Percentiles rank a stretch among this genome's conserved stretches.
Conservation (phyloP, 2,329 filamentous ascomycete genomes). For the Aspergillus udagawae region DNA sequence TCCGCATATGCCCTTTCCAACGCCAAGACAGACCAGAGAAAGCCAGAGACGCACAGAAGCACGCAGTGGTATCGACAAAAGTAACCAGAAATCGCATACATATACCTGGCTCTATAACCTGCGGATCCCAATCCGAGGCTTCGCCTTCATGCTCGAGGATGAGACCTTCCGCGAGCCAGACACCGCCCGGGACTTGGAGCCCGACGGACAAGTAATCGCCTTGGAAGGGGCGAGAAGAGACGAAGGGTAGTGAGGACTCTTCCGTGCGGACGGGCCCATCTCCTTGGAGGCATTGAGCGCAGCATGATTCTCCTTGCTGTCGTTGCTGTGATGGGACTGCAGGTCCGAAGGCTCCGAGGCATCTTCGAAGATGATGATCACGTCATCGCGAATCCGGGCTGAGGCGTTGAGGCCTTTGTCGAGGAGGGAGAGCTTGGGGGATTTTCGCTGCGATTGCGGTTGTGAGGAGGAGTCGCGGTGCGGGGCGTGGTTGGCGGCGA, state of each 20-base stretch:
- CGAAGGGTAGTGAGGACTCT: not conserved
- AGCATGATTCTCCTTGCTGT: slow-evolving; percentile 23
- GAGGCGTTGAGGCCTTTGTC: slow-evolving; percentile 21
- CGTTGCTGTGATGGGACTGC: slow-evolving; percentile 13
- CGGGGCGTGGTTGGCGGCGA: slow-evolving; percentile 31
- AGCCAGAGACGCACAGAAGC: too few species aligned
- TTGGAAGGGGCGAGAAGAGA: slow-evolving; percentile 2
- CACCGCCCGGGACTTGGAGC: slow-evolving; percentile 17
- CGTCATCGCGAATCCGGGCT: slow-evolving; percentile 21
- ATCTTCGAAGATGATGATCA: slow-evolving; percentile 31
- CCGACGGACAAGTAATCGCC: slow-evolving; percentile 6
- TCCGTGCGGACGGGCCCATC: slow-evolving; percentile 1
- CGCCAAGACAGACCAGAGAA: too few species aligned
- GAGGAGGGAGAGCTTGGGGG: slow-evolving; percentile 29
- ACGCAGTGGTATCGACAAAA: not conserved
- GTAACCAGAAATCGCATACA: slow-evolving; percentile 1
- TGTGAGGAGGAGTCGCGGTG: slow-evolving; percentile 16
- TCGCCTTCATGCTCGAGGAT: slow-evolving; percentile 18
- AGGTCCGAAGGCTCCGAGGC: slow-evolving; percentile 14
- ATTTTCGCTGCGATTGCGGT: slow-evolving; percentile 26
- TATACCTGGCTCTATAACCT: slow-evolving; percentile 22
- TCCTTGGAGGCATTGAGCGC: slow-evolving; percentile 13
- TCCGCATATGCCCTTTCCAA: too few species aligned
- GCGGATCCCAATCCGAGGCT: slow-evolving; percentile 34
- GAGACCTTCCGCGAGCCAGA: slow-evolving; percentile 21